Evolutionary conservation across 345 rosid species (phyloP).

Genomic region (Eucalyptus tenuipes): DNA sequence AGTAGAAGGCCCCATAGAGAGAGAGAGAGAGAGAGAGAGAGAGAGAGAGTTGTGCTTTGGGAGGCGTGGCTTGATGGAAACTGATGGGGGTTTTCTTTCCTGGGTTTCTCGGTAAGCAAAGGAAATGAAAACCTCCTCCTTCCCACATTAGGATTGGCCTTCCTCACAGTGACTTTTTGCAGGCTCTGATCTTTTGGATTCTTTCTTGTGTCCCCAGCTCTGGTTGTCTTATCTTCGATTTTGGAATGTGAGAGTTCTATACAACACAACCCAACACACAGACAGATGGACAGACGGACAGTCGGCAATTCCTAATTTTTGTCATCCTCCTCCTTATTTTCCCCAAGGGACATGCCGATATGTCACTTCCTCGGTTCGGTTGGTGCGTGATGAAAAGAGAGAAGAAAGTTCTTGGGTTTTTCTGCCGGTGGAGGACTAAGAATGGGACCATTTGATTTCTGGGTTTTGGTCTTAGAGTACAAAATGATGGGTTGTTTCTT

Average conservation of each 20-base stretch:
- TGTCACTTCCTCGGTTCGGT: neutral
- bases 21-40: neutral
- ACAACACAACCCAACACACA: constrained; percentile 11
- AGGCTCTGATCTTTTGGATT: constrained; percentile 59
- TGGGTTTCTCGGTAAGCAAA: neutral
- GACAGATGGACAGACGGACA: neutral
- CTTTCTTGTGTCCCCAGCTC: constrained; percentile 3
- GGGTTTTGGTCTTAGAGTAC: neutral
- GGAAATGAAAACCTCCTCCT: constrained; percentile 1
- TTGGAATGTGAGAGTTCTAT: constrained; percentile 8
- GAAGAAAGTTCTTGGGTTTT: neutral
- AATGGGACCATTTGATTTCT: neutral
- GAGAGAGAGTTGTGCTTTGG: constrained; percentile 17
- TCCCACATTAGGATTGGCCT: constrained; percentile 25
- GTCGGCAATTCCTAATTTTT: neutral
- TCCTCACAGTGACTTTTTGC: constrained; percentile 13
- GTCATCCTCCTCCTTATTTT: neutral
- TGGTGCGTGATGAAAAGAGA: neutral
- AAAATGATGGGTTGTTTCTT: neutral
- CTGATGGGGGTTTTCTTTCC: constrained; percentile 20
- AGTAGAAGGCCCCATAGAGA: neutral
- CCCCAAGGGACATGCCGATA: neutral
- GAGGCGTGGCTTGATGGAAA: constrained; percentile 44
- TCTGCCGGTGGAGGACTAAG: neutral
- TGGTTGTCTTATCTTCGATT: neutral